Percentiles rank a stretch among this genome's conserved stretches.
Evolutionary conservation across 768 basidiomycete species (phyloP).

Genomic region (Pleurotus eryngii): DNA sequence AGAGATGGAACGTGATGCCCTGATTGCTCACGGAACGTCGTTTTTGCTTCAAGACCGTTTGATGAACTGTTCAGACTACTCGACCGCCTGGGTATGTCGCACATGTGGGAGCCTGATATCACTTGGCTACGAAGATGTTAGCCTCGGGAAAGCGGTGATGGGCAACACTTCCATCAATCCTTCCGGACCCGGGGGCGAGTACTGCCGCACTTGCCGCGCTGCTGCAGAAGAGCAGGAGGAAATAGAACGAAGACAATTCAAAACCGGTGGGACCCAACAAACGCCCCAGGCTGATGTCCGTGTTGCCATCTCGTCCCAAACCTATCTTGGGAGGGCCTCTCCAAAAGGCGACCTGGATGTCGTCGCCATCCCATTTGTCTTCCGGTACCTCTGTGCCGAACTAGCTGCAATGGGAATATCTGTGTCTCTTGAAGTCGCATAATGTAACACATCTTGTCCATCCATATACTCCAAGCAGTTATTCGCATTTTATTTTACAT

Average conservation of each 20-base stretch:
- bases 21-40: constrained; percentile 97
- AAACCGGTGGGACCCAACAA: constrained; percentile 48
- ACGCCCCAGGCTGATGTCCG: constrained; percentile 47
- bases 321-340: constrained; percentile 54
- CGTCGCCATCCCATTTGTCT: constrained; percentile 93
- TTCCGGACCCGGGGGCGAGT: constrained; percentile 82
- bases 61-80: constrained; percentile 99
- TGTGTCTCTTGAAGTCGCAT: constrained; percentile 76
- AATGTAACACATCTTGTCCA: constrained; percentile 12
- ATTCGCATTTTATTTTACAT: neutral
- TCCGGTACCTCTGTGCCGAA: constrained; percentile 92
- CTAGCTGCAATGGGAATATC: constrained; percentile 98
- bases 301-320: constrained; percentile 64
- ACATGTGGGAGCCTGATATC: constrained; percentile 95
- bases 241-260: constrained; percentile 54
- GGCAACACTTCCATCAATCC: constrained; percentile 50
- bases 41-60: constrained; percentile 97
- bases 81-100: constrained; percentile 98
- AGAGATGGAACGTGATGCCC: constrained; percentile 99
- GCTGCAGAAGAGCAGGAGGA: constrained; percentile 63
- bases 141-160: constrained; percentile 59
- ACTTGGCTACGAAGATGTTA: constrained; percentile 90
- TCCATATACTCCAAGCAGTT: neutral
- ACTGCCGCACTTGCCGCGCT: constrained; percentile 90
- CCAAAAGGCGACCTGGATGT: constrained; percentile 90